These are phyloP conservation scores for Phoenix roebelenii DNA, from an alignment of 176 grass and related monocot species.

Conservation along the genomic window DNA sequence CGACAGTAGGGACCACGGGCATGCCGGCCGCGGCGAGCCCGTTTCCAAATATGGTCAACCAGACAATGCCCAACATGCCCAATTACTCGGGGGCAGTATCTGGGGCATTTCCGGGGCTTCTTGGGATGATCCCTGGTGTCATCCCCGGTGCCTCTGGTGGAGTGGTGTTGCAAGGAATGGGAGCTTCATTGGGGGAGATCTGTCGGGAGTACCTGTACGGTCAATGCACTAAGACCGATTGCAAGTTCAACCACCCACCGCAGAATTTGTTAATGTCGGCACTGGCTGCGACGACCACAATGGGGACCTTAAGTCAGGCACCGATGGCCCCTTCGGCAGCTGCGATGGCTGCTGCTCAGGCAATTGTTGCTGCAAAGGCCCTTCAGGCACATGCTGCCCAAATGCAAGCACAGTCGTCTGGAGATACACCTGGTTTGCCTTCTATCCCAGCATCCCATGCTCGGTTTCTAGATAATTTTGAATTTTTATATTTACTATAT, in stretches of 20 bases:
- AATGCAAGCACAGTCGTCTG: slow-evolving; percentile 46
- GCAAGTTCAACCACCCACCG: slow-evolving; percentile 66
- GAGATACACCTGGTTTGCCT: slow-evolving; percentile 40
- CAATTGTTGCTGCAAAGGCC: slow-evolving; percentile 83
- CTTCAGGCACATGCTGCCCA: slow-evolving; percentile 83
- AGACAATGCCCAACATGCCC: slow-evolving; percentile 99
- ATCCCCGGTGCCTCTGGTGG: slow-evolving; percentile 45
- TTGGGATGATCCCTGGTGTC: slow-evolving; percentile 43
- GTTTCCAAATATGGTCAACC: slow-evolving; percentile 86
- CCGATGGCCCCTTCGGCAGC: slow-evolving; percentile 84
- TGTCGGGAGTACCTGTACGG: slow-evolving; percentile 73
- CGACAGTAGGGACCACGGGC: slow-evolving; percentile 6
- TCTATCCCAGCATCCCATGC: not conserved
- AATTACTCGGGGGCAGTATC: slow-evolving; percentile 66
- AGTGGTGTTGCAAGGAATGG: slow-evolving; percentile 65
- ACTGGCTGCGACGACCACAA: slow-evolving; percentile 47
- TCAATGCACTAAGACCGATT: slow-evolving; percentile 53
- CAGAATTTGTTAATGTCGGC: slow-evolving; percentile 74
- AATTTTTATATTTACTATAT: no score
- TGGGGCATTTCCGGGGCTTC: slow-evolving; percentile 40
- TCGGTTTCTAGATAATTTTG: not conserved
- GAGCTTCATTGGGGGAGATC: slow-evolving; percentile 76
- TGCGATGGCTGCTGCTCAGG: slow-evolving; percentile 93
- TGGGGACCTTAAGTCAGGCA: slow-evolving; percentile 48
- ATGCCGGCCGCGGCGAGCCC: not conserved